A percentile compares a stretch with the other conserved stretches of the same genome.
phyloP scores from a whole-genome alignment of 2,329 filamentous ascomycete genomes.

The Hypoxylon sp. region DNA sequence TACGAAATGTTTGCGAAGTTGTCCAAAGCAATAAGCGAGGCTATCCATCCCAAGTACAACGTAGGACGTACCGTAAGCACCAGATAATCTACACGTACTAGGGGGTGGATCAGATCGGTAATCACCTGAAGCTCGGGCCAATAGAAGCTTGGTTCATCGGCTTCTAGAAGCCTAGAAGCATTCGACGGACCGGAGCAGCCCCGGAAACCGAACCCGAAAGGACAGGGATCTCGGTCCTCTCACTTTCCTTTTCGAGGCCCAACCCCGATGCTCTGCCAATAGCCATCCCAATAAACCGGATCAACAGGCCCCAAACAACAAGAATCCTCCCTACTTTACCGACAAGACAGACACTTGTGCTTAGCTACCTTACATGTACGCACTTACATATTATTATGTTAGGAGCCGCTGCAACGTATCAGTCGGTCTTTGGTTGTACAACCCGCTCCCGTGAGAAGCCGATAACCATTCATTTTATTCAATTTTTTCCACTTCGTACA shows the following conservation, averaged over 20 bases:
- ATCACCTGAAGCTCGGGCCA: conserved; percentile 35
- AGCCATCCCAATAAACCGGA: conserved; percentile 44
- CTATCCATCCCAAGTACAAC: conserved; percentile 26
- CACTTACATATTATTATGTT: conserved; percentile 37
- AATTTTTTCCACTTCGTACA: neutral
- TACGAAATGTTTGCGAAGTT: conserved; percentile 21
- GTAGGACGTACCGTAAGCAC: conserved; percentile 13
- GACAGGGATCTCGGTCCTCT: conserved; percentile 35
- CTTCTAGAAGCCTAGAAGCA: conserved; percentile 40
- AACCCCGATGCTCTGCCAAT: conserved; percentile 41
- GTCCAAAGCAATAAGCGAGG: conserved; percentile 28
- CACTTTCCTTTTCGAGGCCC: conserved; percentile 39
- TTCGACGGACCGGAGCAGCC: conserved; percentile 40
- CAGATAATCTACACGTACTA: conserved; percentile 34
- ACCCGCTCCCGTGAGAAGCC: conserved; percentile 29
- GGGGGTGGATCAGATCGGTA: conserved; percentile 42
- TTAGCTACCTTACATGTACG: too few relatives aligned
- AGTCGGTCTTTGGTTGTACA: conserved; percentile 27
- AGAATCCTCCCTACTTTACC: conserved; percentile 22
- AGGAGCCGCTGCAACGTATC: conserved; percentile 42
- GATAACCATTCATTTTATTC: conserved; percentile 9
- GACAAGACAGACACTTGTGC: conserved; percentile 7
- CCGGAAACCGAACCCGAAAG: conserved; percentile 35
- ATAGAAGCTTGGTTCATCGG: conserved; percentile 29
- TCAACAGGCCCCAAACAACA: conserved; percentile 30